Evolutionary conservation across 306 rosid species (phyloP), one percentile per base, ranked within the genome.

Genomic region (Albizia julibrissin): DNA sequence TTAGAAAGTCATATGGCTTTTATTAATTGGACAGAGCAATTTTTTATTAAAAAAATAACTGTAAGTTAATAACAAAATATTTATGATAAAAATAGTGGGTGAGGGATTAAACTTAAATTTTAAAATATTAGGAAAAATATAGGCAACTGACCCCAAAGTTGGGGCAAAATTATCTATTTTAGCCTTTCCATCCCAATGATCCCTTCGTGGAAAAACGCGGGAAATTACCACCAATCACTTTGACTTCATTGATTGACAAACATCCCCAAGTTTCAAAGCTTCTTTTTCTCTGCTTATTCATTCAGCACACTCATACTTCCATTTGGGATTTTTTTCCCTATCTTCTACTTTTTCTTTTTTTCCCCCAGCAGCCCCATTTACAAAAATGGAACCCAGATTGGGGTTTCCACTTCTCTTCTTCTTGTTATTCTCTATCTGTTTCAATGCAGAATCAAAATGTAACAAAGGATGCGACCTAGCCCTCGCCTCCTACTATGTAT

Each of bases 401-500:
- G 43, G n/a, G 6, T 69, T 77, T 44, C 65, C 19, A 74, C 2
- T 81, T 68, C 19, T 77, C 79, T 69, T 79, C 43, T 61, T 82
- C 12, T 42, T 79, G 71, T 2, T 84, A 2, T 4, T 83, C 1
- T 71, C 74, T 14, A 61, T 80, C 11, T 69, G 49, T 10, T 77
- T 61, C 18, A 76, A 7, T 18, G 90, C 85, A 79, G 85, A 87
- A 79, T 85, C 97, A 8, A 74, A 80, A 37, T 94, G 98, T 74
- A 66, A 67, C 11, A 43, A 31, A 56, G 37, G 71, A 16, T 94
- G 97, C 74, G 79, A 56, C 0, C 54, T 78, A 52, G 97, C 98
- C 80, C 69, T 91, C 68, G 98, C 91, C 72, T 91, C 98, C 10
- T 88, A 92, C 79, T 82, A 76, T 31, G 69, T 89, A 1, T 24